A percentile compares a stretch with the other conserved stretches of the same genome.
Evolutionary conservation across 169 alveolate genomes (phyloP).

Genomic region (Plasmodium berghei): DNA sequence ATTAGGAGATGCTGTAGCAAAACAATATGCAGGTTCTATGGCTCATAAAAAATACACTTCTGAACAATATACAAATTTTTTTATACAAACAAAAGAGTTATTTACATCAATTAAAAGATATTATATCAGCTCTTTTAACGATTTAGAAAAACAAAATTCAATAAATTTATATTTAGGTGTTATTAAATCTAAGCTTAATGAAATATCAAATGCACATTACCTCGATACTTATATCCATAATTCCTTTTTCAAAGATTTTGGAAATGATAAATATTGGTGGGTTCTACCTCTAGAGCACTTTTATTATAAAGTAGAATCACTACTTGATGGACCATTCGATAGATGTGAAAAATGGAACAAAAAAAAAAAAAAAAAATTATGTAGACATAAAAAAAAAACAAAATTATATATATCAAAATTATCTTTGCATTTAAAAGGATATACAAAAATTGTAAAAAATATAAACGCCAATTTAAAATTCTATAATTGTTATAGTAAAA

Average conservation of each 20-base stretch:
- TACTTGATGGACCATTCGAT: neutral
- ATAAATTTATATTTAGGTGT: slow-evolving; percentile 81
- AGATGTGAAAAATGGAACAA: no score
- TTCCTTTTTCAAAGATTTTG: neutral
- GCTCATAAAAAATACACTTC: slow-evolving; percentile 85
- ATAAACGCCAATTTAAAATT: slow-evolving; percentile 23
- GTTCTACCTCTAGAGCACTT: slow-evolving; percentile 51
- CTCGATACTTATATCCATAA: slow-evolving; percentile 31
- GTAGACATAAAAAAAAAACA: neutral
- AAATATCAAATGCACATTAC: slow-evolving; percentile 17
- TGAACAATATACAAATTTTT: slow-evolving; percentile 53
- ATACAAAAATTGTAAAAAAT: neutral
- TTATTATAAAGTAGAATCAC: slow-evolving; percentile 8
- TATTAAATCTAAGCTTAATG: slow-evolving; percentile 26
- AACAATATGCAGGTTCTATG: slow-evolving; percentile 87
- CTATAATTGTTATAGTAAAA: slow-evolving; percentile 32
- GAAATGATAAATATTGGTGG: slow-evolving; percentile 27
- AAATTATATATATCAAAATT: neutral
- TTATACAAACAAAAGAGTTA: slow-evolving; percentile 80
- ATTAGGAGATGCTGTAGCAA: slow-evolving; percentile 83
- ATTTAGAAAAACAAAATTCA: slow-evolving; percentile 80
- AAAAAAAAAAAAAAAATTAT: neutral
- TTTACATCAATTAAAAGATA: slow-evolving; percentile 82
- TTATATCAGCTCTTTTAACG: slow-evolving; percentile 81
- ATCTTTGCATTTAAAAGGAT: neutral